Evolutionary conservation across 129 eudicot genomes (phyloP).

Genomic region (Flaveria linearis): DNA sequence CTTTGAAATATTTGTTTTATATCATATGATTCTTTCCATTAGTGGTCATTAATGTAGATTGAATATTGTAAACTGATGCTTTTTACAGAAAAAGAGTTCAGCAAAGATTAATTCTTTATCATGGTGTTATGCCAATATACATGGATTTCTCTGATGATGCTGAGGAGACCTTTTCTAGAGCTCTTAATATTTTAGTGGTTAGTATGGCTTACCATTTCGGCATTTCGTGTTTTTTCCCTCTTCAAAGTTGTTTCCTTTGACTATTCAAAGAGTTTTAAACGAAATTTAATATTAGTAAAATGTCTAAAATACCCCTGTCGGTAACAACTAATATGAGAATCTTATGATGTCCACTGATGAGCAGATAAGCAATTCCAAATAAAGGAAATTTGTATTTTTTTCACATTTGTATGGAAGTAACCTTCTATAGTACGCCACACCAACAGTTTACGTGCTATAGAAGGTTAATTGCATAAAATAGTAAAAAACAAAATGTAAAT

Average conservation of each 20-base stretch:
- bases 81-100: constrained; percentile 76
- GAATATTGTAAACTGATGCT: background rate
- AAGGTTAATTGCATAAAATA: background rate
- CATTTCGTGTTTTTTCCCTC: background rate
- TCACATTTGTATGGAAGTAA: background rate
- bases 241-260: background rate
- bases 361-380: background rate
- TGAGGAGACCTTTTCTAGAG: constrained; percentile 97
- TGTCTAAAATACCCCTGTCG: background rate
- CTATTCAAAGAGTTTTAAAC: background rate
- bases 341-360: background rate
- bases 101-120: constrained; percentile 81
- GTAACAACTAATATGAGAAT: background rate
- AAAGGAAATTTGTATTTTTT: background rate
- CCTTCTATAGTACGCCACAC: background rate
- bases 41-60: background rate
- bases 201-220: constrained; percentile 19
- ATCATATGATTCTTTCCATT: background rate
- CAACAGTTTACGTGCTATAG: background rate
- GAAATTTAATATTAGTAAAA: background rate
- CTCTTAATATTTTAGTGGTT: constrained; percentile 73
- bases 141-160: constrained; percentile 94
- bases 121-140: constrained; percentile 86
- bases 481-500: background rate
- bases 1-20: background rate